phyloP scores from a whole-genome alignment of 192 early-diverging fungal genomes.

The Piromyces sp. region DNA sequence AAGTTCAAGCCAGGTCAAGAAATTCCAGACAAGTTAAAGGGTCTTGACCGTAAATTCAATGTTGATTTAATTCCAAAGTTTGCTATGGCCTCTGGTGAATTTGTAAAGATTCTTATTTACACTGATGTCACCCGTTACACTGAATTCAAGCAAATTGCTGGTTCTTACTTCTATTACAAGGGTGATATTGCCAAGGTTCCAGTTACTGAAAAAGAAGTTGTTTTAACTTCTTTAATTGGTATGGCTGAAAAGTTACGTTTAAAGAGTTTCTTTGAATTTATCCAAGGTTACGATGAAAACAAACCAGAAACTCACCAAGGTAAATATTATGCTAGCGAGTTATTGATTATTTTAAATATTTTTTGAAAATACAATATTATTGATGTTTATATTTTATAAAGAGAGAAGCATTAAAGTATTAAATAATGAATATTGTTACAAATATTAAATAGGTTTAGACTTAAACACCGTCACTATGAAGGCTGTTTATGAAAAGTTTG shows the following conservation, averaged over 20 bases:
- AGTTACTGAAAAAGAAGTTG: conserved; percentile 17
- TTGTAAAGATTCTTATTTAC: conserved; percentile 90
- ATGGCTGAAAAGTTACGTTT: neutral
- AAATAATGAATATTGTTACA: too few species aligned
- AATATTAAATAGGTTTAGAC: conserved; percentile 24
- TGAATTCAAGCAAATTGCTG: conserved; percentile 90
- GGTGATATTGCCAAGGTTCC: conserved; percentile 92
- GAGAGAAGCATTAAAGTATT: too few species aligned
- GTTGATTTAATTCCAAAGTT: conserved; percentile 99
- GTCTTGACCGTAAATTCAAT: conserved; percentile 73
- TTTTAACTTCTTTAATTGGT: neutral
- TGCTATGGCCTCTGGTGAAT: conserved; percentile 96
- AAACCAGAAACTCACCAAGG: conserved; percentile 66
- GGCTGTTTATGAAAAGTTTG: conserved; percentile 74
- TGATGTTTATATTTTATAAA: too few species aligned
- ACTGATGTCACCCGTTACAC: conserved; percentile 96
- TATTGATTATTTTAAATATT: too few species aligned
- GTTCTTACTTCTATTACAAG: conserved; percentile 80
- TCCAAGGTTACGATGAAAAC: conserved; percentile 73
- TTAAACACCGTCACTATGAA: conserved; percentile 58
- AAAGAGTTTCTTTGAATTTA: conserved; percentile 23
- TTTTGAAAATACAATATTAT: too few species aligned
- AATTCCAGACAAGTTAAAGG: conserved; percentile 20
- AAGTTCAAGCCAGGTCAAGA: conserved; percentile 40
- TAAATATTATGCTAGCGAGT: neutral